A percentile compares a stretch with the other conserved stretches of the same genome.
Evolutionary conservation across 345 rosid species (phyloP).

Genomic region (Raphanus raphanistrum): DNA sequence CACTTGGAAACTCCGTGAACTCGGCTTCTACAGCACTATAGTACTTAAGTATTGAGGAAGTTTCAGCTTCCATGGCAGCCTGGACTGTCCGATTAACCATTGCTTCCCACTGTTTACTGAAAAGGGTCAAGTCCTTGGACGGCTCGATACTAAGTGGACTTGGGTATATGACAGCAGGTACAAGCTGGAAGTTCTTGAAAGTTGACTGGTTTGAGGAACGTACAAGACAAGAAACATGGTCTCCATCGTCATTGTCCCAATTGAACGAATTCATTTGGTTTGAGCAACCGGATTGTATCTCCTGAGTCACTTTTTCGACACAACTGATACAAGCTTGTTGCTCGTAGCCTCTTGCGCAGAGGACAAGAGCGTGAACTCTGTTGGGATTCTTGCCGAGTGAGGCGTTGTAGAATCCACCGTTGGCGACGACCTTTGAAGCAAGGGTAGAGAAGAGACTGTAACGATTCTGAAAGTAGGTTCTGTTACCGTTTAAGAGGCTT

Average conservation of each 20-base stretch:
- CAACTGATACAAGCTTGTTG: neutral
- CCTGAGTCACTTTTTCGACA: neutral
- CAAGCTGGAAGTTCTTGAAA: neutral
- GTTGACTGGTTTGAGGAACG: constrained; percentile 10
- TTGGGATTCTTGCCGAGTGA: constrained; percentile 1
- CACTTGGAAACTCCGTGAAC: constrained; percentile 5
- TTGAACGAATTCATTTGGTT: neutral
- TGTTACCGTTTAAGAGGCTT: neutral
- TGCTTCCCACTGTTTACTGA: neutral
- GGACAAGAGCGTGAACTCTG: constrained; percentile 2
- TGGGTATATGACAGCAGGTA: neutral
- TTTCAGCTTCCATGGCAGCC: neutral
- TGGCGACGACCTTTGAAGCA: neutral
- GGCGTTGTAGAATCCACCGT: constrained; percentile 12
- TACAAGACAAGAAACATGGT: constrained; percentile 4
- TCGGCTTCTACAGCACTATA: constrained; percentile 3
- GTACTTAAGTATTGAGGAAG: neutral
- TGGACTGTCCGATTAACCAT: neutral
- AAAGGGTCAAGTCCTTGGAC: neutral
- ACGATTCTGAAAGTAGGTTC: neutral
- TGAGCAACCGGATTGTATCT: neutral
- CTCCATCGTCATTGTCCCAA: neutral
- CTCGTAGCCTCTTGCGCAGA: constrained; percentile 6
- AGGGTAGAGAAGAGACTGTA: neutral
- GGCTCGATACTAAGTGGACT: neutral